These are phyloP conservation scores for Papiliotrema flavescens DNA, from an alignment of 1,284 basidiomycete genomes.

Conservation along the genomic window DNA sequence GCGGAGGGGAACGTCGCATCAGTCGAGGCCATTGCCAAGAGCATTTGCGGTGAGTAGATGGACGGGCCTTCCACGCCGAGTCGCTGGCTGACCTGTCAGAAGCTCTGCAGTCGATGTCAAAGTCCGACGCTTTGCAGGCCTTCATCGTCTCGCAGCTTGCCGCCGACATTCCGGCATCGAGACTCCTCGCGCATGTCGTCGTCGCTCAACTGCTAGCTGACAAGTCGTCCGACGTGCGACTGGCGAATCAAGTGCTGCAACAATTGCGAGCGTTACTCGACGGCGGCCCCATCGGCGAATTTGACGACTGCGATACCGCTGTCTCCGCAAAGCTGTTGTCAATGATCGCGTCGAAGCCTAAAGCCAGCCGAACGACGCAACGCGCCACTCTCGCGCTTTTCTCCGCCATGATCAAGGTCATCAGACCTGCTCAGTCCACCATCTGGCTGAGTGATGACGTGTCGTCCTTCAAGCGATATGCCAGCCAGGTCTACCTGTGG, in stretches of 20 bases:
- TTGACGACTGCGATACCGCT: neutral
- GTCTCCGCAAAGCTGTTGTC: neutral
- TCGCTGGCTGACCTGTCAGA: neutral
- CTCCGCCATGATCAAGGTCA: constrained; percentile 25
- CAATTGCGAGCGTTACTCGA: neutral
- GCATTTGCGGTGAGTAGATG: neutral
- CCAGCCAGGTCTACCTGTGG: constrained; percentile 56
- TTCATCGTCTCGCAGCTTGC: constrained; percentile 55
- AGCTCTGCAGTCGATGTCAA: neutral
- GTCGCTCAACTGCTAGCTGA: constrained; percentile 57
- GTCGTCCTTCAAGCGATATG: constrained; percentile 8
- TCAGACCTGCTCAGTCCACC: constrained; percentile 2
- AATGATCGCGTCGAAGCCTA: constrained; percentile 14
- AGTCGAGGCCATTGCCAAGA: neutral
- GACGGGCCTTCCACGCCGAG: neutral
- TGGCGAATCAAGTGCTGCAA: neutral
- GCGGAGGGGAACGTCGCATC: neutral
- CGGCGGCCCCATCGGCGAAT: neutral
- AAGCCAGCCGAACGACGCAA: constrained; percentile 29
- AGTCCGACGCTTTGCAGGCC: constrained; percentile 19
- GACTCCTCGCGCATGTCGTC: constrained; percentile 60
- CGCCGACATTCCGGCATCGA: constrained; percentile 55
- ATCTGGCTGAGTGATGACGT: constrained; percentile 19
- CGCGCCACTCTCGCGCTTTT: constrained; percentile 33
- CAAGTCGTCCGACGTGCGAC: constrained; percentile 31